These are phyloP conservation scores for Pleurotus pulmonarius DNA, from an alignment of 768 basidiomycete genomes.

Conservation along the genomic window DNA sequence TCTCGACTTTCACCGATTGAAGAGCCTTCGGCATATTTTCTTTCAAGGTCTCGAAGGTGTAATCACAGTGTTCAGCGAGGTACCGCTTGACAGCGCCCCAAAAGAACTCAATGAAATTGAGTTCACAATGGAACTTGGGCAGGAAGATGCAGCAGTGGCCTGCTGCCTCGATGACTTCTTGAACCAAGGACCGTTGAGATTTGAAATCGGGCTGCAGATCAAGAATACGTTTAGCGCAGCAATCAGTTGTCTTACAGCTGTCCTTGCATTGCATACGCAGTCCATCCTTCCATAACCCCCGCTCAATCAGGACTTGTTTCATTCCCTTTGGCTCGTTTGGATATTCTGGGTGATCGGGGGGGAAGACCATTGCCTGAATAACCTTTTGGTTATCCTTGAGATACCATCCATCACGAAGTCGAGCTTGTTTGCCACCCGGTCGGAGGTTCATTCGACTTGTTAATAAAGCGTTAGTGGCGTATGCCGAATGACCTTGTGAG, in stretches of 20 bases:
- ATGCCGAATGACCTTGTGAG: constrained; percentile 38
- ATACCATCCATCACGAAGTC: constrained; percentile 28
- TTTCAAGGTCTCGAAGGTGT: constrained; percentile 19
- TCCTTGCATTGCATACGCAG: constrained; percentile 10
- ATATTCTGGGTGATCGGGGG: constrained; percentile 24
- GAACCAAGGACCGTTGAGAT: constrained; percentile 6
- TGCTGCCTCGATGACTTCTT: constrained; percentile 9
- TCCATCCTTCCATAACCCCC: constrained; percentile 13
- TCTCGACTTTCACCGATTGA: constrained; percentile 18
- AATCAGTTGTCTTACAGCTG: constrained; percentile 3
- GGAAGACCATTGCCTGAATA: constrained; percentile 31
- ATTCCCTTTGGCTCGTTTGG: constrained; percentile 27
- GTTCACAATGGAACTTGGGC: constrained; percentile 10
- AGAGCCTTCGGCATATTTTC: constrained; percentile 21
- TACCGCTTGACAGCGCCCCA: constrained; percentile 12
- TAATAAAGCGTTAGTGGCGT: constrained; percentile 30
- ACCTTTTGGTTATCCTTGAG: constrained; percentile 18
- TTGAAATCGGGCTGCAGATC: constrained; percentile 8
- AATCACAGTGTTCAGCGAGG: constrained; percentile 20
- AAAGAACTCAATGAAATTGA: constrained; percentile 10
- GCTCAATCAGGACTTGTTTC: constrained; percentile 20
- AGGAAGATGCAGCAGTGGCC: constrained; percentile 9
- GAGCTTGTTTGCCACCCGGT: constrained; percentile 35
- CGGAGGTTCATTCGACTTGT: constrained; percentile 29
- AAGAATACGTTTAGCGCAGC: constrained; percentile 1